Base-by-base conservation (phyloP, 2,329 filamentous ascomycete genomes). In the Fusarium mangiferae region DNA sequence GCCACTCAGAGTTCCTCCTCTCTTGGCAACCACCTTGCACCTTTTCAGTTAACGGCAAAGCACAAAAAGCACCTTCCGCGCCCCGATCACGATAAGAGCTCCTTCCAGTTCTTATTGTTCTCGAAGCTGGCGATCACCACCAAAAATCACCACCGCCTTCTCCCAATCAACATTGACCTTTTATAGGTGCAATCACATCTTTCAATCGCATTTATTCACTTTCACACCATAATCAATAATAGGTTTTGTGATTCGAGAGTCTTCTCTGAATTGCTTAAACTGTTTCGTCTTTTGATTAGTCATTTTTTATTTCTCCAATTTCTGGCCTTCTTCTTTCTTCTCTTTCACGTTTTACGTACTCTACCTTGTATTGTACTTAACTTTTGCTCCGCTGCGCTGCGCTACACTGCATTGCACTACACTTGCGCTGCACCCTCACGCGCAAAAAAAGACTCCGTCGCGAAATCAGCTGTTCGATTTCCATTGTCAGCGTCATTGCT, bases 51-150 rank as follows among this genome's bases (percentile, higher is more conserved):
- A 61, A 63, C 70, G 48, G 62, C 72, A 62, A 71, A 76, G 64
- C 72, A 72, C 66, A 70, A 73, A 73, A 69, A 70, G 64, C 70
- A 64, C 57, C 70, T 73, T 63, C 55, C 42, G 70, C 70, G 63
- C 70, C 70, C 67, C 73, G 55, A 72, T 73, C 70, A 67, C 70
- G 70, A 73, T 72, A 72, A 72, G 69, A 72, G 70, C 70, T 70
- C 42, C 44, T 61, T 70, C 30, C 56, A 42, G 69, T 73, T 73
- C 70, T 62, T 62, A 46, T 70, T 72, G 63, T 67, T 72, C 65
- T 72, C 69, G 69, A 72, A 73, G 59, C 64, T 26, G 59, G 66
- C 58, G 68, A 72, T 65, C 70, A 69, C 55, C 69, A 59, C 68
- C 52, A 46, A 73, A 70, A 70, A 59, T 41, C 6, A 44, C 13